These are phyloP conservation scores for Penicillium ochrochloron DNA, from an alignment of 495 filamentous ascomycete genomes.

Conservation along the genomic window DNA sequence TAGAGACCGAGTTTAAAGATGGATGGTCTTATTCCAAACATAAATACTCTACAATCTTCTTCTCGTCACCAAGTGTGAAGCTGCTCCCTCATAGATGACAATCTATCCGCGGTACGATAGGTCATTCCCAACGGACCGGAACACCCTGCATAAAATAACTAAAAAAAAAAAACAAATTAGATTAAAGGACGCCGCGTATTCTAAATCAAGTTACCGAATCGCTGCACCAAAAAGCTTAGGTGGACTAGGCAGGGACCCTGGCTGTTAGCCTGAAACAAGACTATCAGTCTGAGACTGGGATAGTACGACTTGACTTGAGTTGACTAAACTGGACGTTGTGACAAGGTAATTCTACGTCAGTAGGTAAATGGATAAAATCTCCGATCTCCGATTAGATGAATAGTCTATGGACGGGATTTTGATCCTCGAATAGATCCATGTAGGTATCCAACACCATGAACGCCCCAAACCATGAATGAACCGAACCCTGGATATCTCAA, in stretches of 20 bases:
- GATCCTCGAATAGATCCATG: background rate
- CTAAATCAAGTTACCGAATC: background rate
- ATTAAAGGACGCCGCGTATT: background rate
- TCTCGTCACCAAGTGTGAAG: background rate
- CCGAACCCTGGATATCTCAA: slow-evolving; percentile 4
- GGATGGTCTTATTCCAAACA: no score
- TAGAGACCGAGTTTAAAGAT: no score
- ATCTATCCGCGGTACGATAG: background rate
- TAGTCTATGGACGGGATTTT: background rate
- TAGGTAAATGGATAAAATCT: no score
- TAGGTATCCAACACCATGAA: background rate
- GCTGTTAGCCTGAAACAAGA: no score
- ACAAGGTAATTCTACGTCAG: no score
- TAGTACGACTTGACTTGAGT: no score
- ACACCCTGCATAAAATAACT: background rate
- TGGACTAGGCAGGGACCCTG: no score
- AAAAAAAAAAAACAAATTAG: background rate
- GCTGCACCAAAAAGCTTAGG: background rate
- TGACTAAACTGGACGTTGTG: no score
- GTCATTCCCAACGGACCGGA: background rate
- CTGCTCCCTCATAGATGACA: background rate
- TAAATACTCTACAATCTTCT: background rate
- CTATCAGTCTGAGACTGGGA: no score
- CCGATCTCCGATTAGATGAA: no score
- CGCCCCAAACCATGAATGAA: background rate